phyloP scores from a whole-genome alignment of 306 rosid species.

The Cucurbita maxima region DNA sequence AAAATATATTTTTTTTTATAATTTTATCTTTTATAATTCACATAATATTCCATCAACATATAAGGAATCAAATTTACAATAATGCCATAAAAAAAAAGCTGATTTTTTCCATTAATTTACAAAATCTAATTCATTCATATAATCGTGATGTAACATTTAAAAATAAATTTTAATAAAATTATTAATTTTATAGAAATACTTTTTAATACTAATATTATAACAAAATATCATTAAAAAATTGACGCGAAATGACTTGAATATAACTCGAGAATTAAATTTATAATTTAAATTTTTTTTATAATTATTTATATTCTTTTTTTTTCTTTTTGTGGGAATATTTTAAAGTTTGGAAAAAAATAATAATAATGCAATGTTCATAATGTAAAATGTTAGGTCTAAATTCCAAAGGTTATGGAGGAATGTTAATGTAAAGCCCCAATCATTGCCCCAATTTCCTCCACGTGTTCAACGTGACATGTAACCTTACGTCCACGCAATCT shows the following conservation, averaged over 20 bases:
- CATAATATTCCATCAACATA: not conserved
- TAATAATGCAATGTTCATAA: not conserved
- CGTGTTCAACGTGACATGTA: not conserved
- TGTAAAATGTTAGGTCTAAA: not conserved
- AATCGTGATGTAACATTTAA: too few species aligned
- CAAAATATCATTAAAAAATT: too few species aligned
- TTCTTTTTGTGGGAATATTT: too few species aligned
- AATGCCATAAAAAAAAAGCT: not conserved
- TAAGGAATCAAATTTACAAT: not conserved
- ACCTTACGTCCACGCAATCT: not conserved
- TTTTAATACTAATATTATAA: too few species aligned
- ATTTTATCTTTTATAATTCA: not conserved
- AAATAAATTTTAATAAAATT: too few species aligned
- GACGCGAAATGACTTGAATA: too few species aligned
- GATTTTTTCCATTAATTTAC: not conserved
- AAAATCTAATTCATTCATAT: not conserved
- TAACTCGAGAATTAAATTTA: too few species aligned
- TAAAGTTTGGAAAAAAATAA: not conserved
- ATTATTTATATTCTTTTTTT: too few species aligned
- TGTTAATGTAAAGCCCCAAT: not conserved
- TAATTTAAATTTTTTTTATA: too few species aligned
- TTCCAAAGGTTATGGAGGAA: not conserved
- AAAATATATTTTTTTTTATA: too few species aligned
- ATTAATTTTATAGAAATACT: too few species aligned
- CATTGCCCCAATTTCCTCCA: not conserved